These are phyloP conservation scores for Oleoguttula mirabilis DNA, from an alignment of 495 filamentous ascomycete species.

Conservation along the genomic window DNA sequence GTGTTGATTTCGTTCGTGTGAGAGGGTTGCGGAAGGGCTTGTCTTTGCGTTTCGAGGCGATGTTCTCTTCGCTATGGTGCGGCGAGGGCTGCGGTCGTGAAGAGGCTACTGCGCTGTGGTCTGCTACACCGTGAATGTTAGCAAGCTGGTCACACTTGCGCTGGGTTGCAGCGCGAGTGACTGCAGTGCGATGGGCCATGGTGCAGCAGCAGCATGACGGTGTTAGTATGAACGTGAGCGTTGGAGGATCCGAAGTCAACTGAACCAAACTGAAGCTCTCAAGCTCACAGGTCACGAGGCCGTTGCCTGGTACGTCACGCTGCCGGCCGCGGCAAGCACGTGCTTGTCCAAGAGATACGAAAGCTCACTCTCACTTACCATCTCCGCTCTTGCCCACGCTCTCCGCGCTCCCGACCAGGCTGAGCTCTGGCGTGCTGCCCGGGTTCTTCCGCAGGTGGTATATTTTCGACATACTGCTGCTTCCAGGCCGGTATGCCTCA, in stretches of 20 bases:
- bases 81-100: conserved; percentile 12
- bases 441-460: conserved; percentile 25
- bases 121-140: conserved; percentile 6
- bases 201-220: too few species aligned
- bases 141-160: too few species aligned
- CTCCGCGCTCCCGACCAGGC: conserved; percentile 20
- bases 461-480: conserved; percentile 21
- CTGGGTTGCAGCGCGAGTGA: too few species aligned
- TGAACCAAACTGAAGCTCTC: neutral
- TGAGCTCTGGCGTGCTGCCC: conserved; percentile 29
- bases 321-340: neutral
- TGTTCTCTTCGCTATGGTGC: conserved; percentile 14
- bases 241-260: too few species aligned
- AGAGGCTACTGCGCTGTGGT: neutral
- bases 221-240: too few species aligned
- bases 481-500: conserved; percentile 5
- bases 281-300: neutral
- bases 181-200: too few species aligned
- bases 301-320: conserved; percentile 3
- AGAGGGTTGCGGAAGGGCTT: conserved; percentile 17
- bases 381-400: conserved; percentile 8
- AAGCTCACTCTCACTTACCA: conserved; percentile 15
- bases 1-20: conserved; percentile 14
- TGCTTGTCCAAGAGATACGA: neutral
- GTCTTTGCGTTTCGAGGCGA: conserved; percentile 4